Conservation (phyloP, 176 grass and related monocot genomes). For the Cocos nucifera region DNA sequence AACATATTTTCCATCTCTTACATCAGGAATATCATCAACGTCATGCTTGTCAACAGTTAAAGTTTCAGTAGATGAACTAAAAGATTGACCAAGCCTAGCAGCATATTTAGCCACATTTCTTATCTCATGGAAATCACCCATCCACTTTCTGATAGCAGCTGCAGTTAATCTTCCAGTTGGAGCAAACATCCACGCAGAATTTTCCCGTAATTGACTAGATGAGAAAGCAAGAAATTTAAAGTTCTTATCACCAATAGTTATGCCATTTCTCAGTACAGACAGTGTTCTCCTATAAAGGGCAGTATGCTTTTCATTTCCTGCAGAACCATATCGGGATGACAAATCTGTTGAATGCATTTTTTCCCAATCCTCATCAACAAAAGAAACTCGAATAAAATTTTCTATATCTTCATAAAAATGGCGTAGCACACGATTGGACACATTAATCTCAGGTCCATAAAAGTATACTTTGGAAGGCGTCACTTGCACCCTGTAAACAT, state of each 20-base stretch:
- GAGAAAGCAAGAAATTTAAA: constrained; percentile 97
- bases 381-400: constrained; percentile 81
- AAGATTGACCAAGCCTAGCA: constrained; percentile 83
- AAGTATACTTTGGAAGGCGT: constrained; percentile 92
- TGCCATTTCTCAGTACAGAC: constrained; percentile 59
- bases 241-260: constrained; percentile 62
- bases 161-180: constrained; percentile 40
- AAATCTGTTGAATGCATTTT: constrained; percentile 67
- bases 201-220: constrained; percentile 89
- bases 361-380: constrained; percentile 79
- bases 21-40: constrained; percentile 55
- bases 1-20: constrained; percentile 36
- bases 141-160: constrained; percentile 59
- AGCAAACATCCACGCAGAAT: constrained; percentile 95
- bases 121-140: constrained; percentile 61
- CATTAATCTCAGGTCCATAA: constrained; percentile 79
- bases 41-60: constrained; percentile 43
- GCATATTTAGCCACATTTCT: constrained; percentile 97
- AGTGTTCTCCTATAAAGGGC: constrained; percentile 58
- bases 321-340: constrained; percentile 38
- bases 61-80: constrained; percentile 79
- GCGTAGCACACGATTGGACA: constrained; percentile 78
- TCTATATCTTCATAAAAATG: constrained; percentile 41
- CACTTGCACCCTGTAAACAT: constrained; percentile 73
- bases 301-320: constrained; percentile 30